Evolutionary conservation across 2,329 filamentous ascomycete species (phyloP), one percentile per base, ranked within the genome.

Genomic region (Cladophialophora psammophila): DNA sequence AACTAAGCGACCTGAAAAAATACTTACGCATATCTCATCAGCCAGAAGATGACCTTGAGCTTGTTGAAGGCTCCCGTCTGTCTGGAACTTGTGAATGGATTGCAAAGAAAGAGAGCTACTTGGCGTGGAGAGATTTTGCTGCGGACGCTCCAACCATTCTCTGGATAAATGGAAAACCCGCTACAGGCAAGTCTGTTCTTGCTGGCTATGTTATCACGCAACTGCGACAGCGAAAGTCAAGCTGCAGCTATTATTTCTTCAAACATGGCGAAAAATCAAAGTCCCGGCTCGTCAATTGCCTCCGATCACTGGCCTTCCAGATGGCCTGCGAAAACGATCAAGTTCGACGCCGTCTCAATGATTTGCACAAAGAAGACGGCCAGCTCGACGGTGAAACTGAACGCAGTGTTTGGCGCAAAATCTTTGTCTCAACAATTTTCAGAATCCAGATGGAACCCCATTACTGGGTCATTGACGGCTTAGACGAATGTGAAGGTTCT

Each of bases 381-480:
- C 66, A 76, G n/a, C 66, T 76, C 56, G 70, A 75, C 55, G 69
- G 66, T 38, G 65, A 69, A 20, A 75, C 76, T 54, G 12, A 71
- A 0, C 64, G 63, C 32, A 69, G 42, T 6, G 70, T 77, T 3
- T 82, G 76, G 77, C 66, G 77, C 7, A 72, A 65, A 32, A 61
- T 78, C 0, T 80, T 78, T 67, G 68, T 70, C 35, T 71, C 70
- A 5, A 71, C 72, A 34, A 66, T 80, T 12, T 77, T 76, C 65
- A 70, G 70, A 12, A 69, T 74, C 35, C 48, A 70, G 1, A 9
- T 60, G 5, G n/a, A 61, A 3, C 72, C 76, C 0, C 26, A 80
- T 2, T 80, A 79, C 66, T 78, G 76, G 77, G 68, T 81, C 15
- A 76, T 80, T 54, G 79, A 81, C 71, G 79, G 72, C 1, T 26